Percentiles rank a stretch among this genome's conserved stretches.
Evolutionary conservation across 306 rosid genomes (phyloP).

Genomic region (Cicer chorassanicum): DNA sequence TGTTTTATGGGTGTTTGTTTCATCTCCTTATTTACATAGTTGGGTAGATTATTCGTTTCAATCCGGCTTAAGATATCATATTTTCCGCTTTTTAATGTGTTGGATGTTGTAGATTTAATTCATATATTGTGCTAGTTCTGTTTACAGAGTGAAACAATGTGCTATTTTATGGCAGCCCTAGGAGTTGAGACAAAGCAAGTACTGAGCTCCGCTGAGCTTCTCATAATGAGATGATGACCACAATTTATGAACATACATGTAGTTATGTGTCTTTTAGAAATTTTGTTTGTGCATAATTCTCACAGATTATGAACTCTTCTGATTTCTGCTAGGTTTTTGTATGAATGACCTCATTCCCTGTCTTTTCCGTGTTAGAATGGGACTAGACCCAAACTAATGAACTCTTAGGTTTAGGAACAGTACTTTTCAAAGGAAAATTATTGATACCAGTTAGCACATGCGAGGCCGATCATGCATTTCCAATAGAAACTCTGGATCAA

Average conservation of each 20-base stretch:
- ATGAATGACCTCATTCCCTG: neutral
- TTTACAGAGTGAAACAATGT: neutral
- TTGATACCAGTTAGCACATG: neutral
- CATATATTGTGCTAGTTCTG: neutral
- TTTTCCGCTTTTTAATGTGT: neutral
- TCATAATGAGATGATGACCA: neutral
- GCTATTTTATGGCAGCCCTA: neutral
- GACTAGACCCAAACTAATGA: neutral
- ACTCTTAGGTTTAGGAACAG: neutral
- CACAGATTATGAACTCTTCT: slow-evolving; percentile 1
- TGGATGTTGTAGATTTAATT: neutral
- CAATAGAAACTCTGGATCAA: slow-evolving; percentile 1
- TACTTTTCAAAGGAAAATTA: neutral
- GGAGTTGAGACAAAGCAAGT: neutral
- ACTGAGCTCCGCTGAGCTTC: neutral
- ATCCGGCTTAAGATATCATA: neutral
- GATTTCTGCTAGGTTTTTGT: neutral
- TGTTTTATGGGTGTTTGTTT: slow-evolving; percentile 33
- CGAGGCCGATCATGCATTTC: neutral
- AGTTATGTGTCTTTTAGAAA: neutral
- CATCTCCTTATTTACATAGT: neutral
- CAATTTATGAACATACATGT: neutral
- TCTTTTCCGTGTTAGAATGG: neutral
- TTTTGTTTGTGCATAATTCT: neutral
- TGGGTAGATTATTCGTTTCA: neutral